phyloP scores from a whole-genome alignment of 2,329 filamentous ascomycete genomes.

The Cytospora schulzeri region DNA sequence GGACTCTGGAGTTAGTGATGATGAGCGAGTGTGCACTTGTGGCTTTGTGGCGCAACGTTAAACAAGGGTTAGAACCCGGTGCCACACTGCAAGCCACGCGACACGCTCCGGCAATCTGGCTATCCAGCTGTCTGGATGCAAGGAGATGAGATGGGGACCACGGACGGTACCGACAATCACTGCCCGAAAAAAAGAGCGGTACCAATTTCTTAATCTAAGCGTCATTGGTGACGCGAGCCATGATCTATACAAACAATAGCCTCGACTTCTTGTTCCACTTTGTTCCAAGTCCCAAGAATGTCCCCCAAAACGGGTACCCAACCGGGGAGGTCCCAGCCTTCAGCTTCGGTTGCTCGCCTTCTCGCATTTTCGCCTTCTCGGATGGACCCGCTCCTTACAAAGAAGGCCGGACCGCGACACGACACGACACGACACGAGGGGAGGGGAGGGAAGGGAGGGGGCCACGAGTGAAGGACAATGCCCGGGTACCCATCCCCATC shows the following conservation, averaged over 20 bases:
- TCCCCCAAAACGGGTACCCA: not conserved
- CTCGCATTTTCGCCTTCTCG: not conserved
- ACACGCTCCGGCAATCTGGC: constrained; percentile 19
- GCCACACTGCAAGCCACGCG: constrained; percentile 20
- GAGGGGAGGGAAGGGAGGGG: too few relatives aligned
- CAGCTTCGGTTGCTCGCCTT: not conserved
- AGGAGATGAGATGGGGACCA: not conserved
- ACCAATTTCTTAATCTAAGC: not conserved
- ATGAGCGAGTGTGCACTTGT: not conserved
- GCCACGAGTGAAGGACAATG: too few relatives aligned
- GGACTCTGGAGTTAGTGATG: not conserved
- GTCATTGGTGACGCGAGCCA: constrained; percentile 1
- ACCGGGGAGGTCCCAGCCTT: not conserved
- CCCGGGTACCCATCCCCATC: too few relatives aligned
- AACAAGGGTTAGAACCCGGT: constrained; percentile 21
- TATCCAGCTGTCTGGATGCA: not conserved
- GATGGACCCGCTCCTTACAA: constrained; percentile 1
- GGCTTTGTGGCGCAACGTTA: constrained; percentile 21
- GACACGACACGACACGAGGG: not conserved
- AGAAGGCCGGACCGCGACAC: not conserved
- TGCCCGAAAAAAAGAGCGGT: not conserved
- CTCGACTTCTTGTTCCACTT: not conserved
- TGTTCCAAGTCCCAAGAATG: not conserved
- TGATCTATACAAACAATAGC: not conserved
- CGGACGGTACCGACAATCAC: constrained; percentile 1